A percentile compares a stretch with the other conserved stretches of the same genome.
Conservation (phyloP, 345 rosid genomes). For the Nasturtium officinale region DNA sequence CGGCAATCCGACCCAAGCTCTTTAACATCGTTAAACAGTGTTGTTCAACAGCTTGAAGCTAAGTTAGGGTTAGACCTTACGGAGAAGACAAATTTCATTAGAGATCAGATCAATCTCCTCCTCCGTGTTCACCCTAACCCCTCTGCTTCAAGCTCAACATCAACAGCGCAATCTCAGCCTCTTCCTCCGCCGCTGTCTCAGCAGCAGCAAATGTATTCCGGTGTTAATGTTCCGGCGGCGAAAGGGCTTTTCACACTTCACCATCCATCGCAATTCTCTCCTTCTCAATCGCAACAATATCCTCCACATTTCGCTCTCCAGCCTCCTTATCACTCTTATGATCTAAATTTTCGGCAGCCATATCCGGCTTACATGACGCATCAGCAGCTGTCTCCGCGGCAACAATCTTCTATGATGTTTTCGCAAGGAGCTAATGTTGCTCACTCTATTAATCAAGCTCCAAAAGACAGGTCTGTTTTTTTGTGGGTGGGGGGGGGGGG, state of each 20-base stretch:
- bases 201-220: conserved; percentile 37
- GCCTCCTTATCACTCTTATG: conserved; percentile 56
- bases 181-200: conserved; percentile 13
- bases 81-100: conserved; percentile 77
- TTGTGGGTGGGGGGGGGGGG: too few species aligned
- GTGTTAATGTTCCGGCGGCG: conserved; percentile 36
- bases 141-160: conserved; percentile 15
- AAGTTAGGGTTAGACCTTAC: conserved; percentile 80
- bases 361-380: conserved; percentile 45
- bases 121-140: conserved; percentile 57
- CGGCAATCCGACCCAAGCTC: conserved; percentile 71
- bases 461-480: conserved; percentile 70
- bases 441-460: conserved; percentile 39
- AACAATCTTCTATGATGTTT: conserved; percentile 29
- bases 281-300: conserved; percentile 46
- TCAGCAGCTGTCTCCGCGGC: conserved; percentile 39
- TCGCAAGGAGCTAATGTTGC: conserved; percentile 30
- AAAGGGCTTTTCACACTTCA: conserved; percentile 69
- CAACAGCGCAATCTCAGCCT: conserved; percentile 26
- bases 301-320: conserved; percentile 58
- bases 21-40: conserved; percentile 66
- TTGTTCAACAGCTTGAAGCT: conserved; percentile 84
- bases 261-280: conserved; percentile 50
- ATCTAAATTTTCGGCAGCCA: conserved; percentile 72
- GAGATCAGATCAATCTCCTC: conserved; percentile 78